phyloP scores from a whole-genome alignment of 768 basidiomycete genomes.

The Crepidotus variabilis region DNA sequence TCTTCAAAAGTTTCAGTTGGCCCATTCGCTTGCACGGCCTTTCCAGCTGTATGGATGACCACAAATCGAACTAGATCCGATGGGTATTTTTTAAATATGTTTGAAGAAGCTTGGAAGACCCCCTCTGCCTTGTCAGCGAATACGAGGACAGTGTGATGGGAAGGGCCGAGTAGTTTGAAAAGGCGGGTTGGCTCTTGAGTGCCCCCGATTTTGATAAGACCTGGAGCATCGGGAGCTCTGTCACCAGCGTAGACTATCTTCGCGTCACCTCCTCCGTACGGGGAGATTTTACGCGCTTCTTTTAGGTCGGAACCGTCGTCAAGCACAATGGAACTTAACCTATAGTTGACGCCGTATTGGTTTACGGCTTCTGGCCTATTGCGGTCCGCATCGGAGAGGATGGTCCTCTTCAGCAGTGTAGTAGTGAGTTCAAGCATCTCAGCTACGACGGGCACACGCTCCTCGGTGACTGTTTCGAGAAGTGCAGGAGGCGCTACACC shows the following conservation, averaged over 20 bases:
- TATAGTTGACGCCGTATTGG: conserved; percentile 50
- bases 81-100: background rate
- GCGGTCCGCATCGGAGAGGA: conserved; percentile 6
- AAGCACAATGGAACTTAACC: conserved; percentile 42
- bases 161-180: conserved; percentile 25
- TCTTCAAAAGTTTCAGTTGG: background rate
- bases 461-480: conserved; percentile 27
- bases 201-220: conserved; percentile 6
- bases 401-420: conserved; percentile 10
- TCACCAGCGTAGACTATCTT: conserved; percentile 35
- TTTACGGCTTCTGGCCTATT: conserved; percentile 21
- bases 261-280: conserved; percentile 24
- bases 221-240: conserved; percentile 41
- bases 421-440: conserved; percentile 30
- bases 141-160: conserved; percentile 30
- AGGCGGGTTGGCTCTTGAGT: conserved; percentile 5
- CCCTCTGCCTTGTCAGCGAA: conserved; percentile 17
- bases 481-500: conserved; percentile 21
- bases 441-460: conserved; percentile 32
- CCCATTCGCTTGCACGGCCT: background rate
- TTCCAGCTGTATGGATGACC: background rate
- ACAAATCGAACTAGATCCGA: conserved; percentile 1
- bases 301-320: conserved; percentile 26
- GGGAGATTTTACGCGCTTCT: conserved; percentile 7
- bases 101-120: conserved; percentile 10